A percentile compares a stretch with the other conserved stretches of the same genome.
Conservation (phyloP, 1,284 basidiomycete species). For the Cryptococcus sp. region DNA sequence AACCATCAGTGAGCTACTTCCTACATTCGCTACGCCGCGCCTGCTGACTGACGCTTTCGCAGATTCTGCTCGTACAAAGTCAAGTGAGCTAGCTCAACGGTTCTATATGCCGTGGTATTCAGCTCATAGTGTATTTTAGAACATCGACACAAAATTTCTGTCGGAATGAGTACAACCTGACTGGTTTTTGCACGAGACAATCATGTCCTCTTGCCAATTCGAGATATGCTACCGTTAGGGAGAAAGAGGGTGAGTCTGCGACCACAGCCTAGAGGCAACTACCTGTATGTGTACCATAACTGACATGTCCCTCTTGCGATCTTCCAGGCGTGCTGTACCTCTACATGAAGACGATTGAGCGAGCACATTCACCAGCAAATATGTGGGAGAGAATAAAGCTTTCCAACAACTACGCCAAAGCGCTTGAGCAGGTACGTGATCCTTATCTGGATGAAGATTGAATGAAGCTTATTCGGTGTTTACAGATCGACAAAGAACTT, state of each 20-base stretch:
- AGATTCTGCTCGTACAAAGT: constrained; percentile 92
- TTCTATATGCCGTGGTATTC: too few relatives aligned
- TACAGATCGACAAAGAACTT: constrained; percentile 88
- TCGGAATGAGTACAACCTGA: constrained; percentile 97
- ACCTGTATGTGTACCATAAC: neutral
- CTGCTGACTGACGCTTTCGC: constrained; percentile 6
- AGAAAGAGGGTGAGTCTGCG: constrained; percentile 74
- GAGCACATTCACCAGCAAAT: constrained; percentile 89
- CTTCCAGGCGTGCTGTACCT: constrained; percentile 79
- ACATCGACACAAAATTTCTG: constrained; percentile 96
- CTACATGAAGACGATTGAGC: constrained; percentile 98
- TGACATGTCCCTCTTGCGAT: neutral
- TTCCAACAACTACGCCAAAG: constrained; percentile 91
- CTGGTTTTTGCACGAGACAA: constrained; percentile 93
- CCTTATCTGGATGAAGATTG: too few relatives aligned
- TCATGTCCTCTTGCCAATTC: constrained; percentile 98
- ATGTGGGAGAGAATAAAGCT: constrained; percentile 98
- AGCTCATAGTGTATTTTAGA: constrained; percentile 55
- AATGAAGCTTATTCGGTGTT: too few relatives aligned
- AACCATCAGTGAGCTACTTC: constrained; percentile 67
- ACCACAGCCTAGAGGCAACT: neutral
- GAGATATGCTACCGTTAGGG: constrained; percentile 93
- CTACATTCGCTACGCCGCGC: neutral
- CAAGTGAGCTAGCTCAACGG: constrained; percentile 66
- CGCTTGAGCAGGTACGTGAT: constrained; percentile 77